phyloP scores from a whole-genome alignment of 164 flowering plant species.

The Aristolochia californica region DNA sequence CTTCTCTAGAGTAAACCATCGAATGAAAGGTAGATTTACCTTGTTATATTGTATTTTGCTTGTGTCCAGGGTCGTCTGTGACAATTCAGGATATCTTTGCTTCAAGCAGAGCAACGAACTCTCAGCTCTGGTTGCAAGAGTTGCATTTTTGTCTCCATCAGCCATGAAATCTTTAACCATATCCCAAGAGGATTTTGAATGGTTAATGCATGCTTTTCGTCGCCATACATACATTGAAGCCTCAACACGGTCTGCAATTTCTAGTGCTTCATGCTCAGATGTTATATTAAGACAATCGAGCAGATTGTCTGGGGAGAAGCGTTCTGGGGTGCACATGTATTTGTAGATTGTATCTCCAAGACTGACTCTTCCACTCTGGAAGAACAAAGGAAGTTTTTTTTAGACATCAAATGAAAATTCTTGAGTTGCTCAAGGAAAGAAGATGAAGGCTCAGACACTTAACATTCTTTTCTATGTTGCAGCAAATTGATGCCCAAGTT shows the following conservation, averaged over 20 bases:
- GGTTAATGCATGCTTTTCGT: constrained; percentile 55
- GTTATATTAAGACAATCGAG: constrained; percentile 54
- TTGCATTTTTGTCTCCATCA: constrained; percentile 66
- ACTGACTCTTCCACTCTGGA: constrained; percentile 75
- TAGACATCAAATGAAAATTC: too few relatives aligned
- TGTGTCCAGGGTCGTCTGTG: constrained; percentile 86
- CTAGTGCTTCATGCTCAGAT: constrained; percentile 93
- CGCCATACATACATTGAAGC: constrained; percentile 93
- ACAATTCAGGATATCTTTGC: constrained; percentile 73
- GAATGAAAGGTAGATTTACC: constrained; percentile 20
- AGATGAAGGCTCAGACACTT: neutral
- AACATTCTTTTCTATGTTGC: neutral
- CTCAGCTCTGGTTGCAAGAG: constrained; percentile 74
- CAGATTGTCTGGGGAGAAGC: constrained; percentile 63
- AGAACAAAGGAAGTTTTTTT: neutral
- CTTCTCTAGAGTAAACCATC: too few relatives aligned
- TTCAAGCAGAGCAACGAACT: constrained; percentile 62
- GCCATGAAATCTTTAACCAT: constrained; percentile 67
- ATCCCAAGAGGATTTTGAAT: constrained; percentile 75
- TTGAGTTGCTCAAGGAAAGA: neutral
- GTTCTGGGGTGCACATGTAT: constrained; percentile 40
- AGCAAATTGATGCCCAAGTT: too few relatives aligned
- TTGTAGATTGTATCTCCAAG: constrained; percentile 75
- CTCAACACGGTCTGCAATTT: constrained; percentile 78
- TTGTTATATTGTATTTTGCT: constrained; percentile 80